Base-by-base conservation (phyloP, 208 protist genomes). In the Trypanosoma mega region DNA sequence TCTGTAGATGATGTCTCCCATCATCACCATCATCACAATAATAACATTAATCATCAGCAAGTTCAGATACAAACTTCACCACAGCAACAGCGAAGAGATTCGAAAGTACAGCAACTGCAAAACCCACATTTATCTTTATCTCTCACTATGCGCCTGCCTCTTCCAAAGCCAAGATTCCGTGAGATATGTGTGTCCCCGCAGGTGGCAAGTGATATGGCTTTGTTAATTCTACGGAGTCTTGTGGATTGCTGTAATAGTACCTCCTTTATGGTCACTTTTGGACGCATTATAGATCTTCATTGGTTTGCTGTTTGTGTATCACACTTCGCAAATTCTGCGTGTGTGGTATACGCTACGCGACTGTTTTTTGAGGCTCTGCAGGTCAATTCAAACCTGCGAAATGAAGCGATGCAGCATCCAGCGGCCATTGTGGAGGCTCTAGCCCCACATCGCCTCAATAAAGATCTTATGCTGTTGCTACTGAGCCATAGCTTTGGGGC, bases 311-410 rank as follows among this genome's bases (percentile, higher is more conserved):
- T 75, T 20, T 87, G 74, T 47, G 44, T 80, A 7, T 80, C 75
- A 5, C 79, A 75, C 27, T 94, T 91, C 58, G 82, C 83, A 8
- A 74, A 90, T 63, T 76, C 75, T 2, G 63, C 73, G 3, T 76
- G 73, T 47, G 87, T 91, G 3, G 69, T 94, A 7, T 91, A 85
- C 50, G 84, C 84, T 9, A 88, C 80, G 3, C 68, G 72, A 33
- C 61, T 94, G 47, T 87, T 91, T 44, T 82, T 91, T 50, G 76
- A 84, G 24, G 78, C 87, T 0, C 63, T 84, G n/a, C 57, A 71
- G 27, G 63, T 65, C 45, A 88, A 83, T 41, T 50, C 73, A 5
- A 41, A 58, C 27, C 62, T 94, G 27, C 63, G 73, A 2, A 70
- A 80, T 39, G 74, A 89, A 34, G 75, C 82, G 14, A 63, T 67